Percentiles rank a stretch among this genome's conserved stretches.
Evolutionary conservation across 2,329 filamentous ascomycete genomes (phyloP).

Genomic region (Fonsecaea monophora): DNA sequence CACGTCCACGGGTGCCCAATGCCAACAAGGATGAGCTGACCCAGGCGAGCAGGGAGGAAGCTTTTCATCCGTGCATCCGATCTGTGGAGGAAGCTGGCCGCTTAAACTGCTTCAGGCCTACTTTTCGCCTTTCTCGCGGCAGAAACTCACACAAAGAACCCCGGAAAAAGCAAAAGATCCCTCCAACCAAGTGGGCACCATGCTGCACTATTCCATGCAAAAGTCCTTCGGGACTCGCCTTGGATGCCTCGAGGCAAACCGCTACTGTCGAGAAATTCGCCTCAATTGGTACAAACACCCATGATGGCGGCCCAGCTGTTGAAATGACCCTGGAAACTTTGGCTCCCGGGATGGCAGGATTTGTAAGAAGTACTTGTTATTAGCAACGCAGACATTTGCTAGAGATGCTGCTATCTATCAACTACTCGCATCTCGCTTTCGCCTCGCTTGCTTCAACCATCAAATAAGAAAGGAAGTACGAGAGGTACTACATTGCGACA

Average conservation of each 20-base stretch:
- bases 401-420: background rate
- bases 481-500: background rate
- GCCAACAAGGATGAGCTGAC: slow-evolving; percentile 9
- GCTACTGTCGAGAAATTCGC: background rate
- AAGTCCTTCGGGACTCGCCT: background rate
- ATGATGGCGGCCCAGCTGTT: background rate
- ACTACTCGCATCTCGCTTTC: background rate
- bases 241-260: background rate
- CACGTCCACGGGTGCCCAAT: background rate
- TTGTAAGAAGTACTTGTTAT: too few relatives aligned
- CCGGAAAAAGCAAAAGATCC: slow-evolving; percentile 12
- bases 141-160: slow-evolving; percentile 3
- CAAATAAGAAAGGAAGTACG: background rate
- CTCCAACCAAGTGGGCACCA: slow-evolving; percentile 13
- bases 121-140: slow-evolving; percentile 6
- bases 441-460: background rate
- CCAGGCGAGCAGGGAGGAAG: slow-evolving; percentile 3
- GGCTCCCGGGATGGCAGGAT: background rate
- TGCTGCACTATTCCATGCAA: background rate
- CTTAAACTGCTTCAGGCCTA: slow-evolving; percentile 14
- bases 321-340: background rate
- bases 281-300: slow-evolving; percentile 1
- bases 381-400: background rate
- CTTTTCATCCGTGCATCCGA: slow-evolving; percentile 21
- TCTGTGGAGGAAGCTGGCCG: slow-evolving; percentile 12